phyloP scores from a whole-genome alignment of 805 yeast species.

The Kodamaea fukazawae region DNA sequence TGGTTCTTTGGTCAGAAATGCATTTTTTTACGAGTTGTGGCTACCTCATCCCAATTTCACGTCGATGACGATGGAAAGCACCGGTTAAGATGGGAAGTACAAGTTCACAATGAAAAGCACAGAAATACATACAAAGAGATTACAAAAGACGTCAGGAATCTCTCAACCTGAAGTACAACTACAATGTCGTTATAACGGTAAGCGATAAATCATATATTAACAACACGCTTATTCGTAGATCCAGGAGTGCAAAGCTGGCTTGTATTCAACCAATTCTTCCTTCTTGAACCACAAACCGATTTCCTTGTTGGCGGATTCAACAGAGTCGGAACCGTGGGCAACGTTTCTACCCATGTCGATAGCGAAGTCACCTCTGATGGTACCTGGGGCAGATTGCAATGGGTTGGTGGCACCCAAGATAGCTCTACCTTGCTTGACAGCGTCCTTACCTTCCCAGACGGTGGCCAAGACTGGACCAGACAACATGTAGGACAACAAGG shows the following conservation, averaged over 20 bases:
- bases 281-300: constrained; percentile 96
- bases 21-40: too few relatives aligned
- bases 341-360: constrained; percentile 99
- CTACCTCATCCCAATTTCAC: too few relatives aligned
- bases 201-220: constrained; percentile 1
- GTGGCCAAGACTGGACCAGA: constrained; percentile 99
- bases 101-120: too few relatives aligned
- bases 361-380: constrained; percentile 99
- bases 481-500: constrained; percentile 91
- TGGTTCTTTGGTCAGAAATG: too few relatives aligned
- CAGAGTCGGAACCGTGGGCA: constrained; percentile 99
- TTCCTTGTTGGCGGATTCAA: constrained; percentile 95
- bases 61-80: too few relatives aligned
- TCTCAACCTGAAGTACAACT: too few relatives aligned
- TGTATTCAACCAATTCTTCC: constrained; percentile 93
- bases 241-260: constrained; percentile 81
- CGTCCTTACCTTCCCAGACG: constrained; percentile 99
- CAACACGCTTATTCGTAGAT: constrained; percentile 77
- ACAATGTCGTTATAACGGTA: too few relatives aligned
- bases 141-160: too few relatives aligned
- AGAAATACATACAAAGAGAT: too few relatives aligned
- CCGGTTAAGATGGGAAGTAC: too few relatives aligned
- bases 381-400: constrained; percentile 94
- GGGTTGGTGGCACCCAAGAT: constrained; percentile 99
- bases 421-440: constrained; percentile 96